These are phyloP conservation scores for Kockiozyma suomiensis DNA, from an alignment of 805 yeast species.

Conservation along the genomic window DNA sequence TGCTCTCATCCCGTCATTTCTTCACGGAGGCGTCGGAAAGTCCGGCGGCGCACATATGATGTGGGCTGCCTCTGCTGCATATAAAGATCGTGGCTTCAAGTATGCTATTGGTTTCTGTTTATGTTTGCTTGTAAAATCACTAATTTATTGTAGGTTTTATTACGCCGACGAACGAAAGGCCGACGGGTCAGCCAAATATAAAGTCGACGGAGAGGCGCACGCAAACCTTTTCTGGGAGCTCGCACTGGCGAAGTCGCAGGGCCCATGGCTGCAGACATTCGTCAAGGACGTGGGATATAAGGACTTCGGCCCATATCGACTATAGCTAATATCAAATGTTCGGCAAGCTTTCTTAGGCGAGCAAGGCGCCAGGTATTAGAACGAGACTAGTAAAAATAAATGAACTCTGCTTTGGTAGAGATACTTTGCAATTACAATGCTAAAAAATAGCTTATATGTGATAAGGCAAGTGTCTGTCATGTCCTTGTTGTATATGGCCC, in stretches of 20 bases:
- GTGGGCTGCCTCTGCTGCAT: conserved; percentile 10
- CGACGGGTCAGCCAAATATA: conserved; percentile 8
- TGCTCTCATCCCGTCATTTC: background rate
- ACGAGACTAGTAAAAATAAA: no score
- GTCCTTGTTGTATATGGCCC: no score
- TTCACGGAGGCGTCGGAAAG: conserved; percentile 6
- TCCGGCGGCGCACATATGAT: conserved; percentile 7
- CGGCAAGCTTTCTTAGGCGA: no score
- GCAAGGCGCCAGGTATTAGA: no score
- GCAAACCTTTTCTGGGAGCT: conserved; percentile 3
- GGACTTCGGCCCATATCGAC: conserved; percentile 2
- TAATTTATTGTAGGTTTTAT: conserved; percentile 6
- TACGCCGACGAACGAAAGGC: conserved; percentile 7
- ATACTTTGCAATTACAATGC: no score
- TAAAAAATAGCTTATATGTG: no score
- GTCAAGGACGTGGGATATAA: conserved; percentile 9
- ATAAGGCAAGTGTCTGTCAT: no score
- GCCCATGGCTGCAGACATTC: conserved; percentile 10
- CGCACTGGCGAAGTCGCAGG: conserved; percentile 1
- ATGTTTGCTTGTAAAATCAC: background rate
- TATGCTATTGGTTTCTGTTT: background rate
- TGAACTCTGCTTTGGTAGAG: no score
- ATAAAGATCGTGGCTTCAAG: conserved; percentile 7
- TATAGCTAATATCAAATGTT: no score
- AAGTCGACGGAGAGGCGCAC: conserved; percentile 10